Percentiles rank a stretch among this genome's conserved stretches.
Conservation (phyloP, 495 filamentous ascomycete species). For the Cenococcum geophilum region DNA sequence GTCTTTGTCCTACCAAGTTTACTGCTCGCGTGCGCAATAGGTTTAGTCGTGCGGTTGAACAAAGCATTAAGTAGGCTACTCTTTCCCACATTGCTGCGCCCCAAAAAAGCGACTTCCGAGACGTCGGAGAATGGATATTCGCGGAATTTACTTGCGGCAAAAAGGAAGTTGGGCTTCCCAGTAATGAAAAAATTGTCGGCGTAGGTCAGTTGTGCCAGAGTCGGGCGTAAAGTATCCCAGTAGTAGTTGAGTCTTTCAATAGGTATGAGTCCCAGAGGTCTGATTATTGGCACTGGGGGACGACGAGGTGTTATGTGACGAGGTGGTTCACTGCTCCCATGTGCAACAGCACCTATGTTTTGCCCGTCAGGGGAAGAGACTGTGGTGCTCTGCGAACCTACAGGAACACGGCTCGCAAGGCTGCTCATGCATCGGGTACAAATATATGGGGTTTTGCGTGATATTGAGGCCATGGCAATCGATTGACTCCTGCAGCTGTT, state of each 20-base stretch:
- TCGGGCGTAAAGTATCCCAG: conserved; percentile 55
- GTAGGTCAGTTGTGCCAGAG: conserved; percentile 46
- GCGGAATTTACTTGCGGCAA: conserved; percentile 65
- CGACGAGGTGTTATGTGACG: conserved; percentile 20
- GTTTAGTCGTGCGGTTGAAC: conserved; percentile 45
- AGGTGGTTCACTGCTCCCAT: conserved; percentile 7
- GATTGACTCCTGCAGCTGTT: not conserved
- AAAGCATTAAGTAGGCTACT: conserved; percentile 81
- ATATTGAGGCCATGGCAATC: conserved; percentile 7
- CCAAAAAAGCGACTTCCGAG: conserved; percentile 65
- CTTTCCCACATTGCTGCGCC: conserved; percentile 90
- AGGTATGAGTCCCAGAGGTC: not conserved
- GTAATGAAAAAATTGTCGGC: conserved; percentile 58
- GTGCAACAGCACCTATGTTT: not conserved
- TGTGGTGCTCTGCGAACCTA: not conserved
- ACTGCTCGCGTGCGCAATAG: conserved; percentile 57
- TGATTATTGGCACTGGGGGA: not conserved
- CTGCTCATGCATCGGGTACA: conserved; percentile 4
- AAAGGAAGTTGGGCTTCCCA: conserved; percentile 56
- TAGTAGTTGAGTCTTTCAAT: conserved; percentile 44
- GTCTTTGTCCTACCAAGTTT: conserved; percentile 71
- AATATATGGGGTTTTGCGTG: not conserved
- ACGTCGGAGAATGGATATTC: conserved; percentile 45
- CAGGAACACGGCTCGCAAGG: not conserved
- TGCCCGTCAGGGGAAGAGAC: not conserved